Conservation (phyloP, 2,329 filamentous ascomycete genomes). For the Aspergillus spinulosporus region DNA sequence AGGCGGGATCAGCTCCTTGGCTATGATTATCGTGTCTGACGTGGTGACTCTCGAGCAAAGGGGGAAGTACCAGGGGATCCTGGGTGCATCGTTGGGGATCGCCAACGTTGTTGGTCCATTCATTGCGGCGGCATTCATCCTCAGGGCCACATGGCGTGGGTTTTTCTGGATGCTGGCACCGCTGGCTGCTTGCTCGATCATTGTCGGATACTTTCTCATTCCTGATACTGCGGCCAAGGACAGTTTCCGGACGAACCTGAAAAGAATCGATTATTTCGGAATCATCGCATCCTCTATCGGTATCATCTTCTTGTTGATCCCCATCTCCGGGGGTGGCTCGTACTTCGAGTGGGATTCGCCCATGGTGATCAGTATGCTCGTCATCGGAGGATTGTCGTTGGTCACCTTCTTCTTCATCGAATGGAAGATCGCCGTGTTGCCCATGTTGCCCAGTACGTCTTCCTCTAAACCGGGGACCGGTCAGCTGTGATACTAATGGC, state of each 20-base stretch:
- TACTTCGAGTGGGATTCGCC: constrained; percentile 59
- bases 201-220: constrained; percentile 53
- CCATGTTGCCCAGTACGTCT: constrained; percentile 56
- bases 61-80: constrained; percentile 56
- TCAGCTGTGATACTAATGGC: background rate
- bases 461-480: background rate
- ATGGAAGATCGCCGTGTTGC: constrained; percentile 56
- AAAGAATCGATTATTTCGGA: constrained; percentile 59
- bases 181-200: constrained; percentile 49
- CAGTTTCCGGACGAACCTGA: constrained; percentile 37
- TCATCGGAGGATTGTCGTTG: constrained; percentile 49
- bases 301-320: constrained; percentile 62
- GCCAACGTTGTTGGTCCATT: constrained; percentile 52
- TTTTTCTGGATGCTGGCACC: constrained; percentile 56
- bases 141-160: constrained; percentile 47
- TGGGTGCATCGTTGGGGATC: constrained; percentile 47
- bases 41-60: constrained; percentile 60
- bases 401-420: constrained; percentile 56
- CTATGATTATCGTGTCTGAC: constrained; percentile 64
- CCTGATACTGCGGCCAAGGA: constrained; percentile 53
- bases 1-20: constrained; percentile 60
- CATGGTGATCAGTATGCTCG: constrained; percentile 61
- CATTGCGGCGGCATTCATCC: constrained; percentile 49
- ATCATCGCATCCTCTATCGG: constrained; percentile 56
- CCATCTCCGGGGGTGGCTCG: constrained; percentile 61